Evolutionary conservation across 2,329 filamentous ascomycete species (phyloP).

Genomic region (Penicillium freii): DNA sequence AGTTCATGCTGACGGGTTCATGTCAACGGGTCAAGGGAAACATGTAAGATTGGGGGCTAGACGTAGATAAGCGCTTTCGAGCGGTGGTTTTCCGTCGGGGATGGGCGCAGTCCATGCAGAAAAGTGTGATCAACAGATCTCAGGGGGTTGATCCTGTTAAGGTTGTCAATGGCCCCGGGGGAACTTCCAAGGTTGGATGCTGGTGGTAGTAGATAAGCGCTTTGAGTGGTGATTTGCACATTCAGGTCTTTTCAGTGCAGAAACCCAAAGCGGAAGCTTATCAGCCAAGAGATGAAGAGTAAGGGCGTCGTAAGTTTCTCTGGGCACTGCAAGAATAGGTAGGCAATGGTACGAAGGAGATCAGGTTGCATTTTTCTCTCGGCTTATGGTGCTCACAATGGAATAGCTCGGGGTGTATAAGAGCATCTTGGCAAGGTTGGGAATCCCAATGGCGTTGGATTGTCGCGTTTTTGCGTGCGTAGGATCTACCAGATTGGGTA

Average conservation of each 20-base stretch:
- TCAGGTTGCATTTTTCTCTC: neutral
- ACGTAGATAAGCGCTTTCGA: neutral
- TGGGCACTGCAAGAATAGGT: neutral
- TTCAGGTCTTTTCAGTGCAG: neutral
- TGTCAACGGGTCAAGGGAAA: neutral
- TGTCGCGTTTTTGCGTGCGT: neutral
- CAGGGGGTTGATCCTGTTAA: neutral
- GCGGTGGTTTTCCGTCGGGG: constrained; percentile 8
- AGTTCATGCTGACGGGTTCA: neutral
- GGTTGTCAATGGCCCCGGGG: neutral
- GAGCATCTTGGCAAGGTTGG: neutral
- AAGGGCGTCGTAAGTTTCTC: neutral
- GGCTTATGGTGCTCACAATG: neutral
- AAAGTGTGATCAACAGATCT: neutral
- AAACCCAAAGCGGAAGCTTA: neutral
- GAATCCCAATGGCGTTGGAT: neutral
- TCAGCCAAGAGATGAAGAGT: neutral
- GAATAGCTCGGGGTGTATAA: constrained; percentile 3
- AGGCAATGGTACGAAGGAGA: neutral
- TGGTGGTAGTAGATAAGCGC: neutral
- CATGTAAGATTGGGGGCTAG: neutral
- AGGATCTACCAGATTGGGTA: neutral
- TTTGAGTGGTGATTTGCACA: neutral
- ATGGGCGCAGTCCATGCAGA: neutral
- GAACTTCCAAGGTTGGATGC: neutral